phyloP scores from a whole-genome alignment of 768 basidiomycete species.

The Amanita phalloides region DNA sequence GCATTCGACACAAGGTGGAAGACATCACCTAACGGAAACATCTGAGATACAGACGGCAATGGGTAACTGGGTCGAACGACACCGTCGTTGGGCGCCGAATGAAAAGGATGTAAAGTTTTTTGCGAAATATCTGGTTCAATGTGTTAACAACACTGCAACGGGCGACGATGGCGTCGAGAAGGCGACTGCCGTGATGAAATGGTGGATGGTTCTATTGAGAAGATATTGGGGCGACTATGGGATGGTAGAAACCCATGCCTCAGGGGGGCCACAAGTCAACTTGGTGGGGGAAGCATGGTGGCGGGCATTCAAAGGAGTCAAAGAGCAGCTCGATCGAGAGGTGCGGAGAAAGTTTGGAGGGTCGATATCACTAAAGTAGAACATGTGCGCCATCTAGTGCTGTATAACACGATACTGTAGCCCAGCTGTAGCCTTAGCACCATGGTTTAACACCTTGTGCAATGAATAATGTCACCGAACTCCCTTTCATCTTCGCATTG shows the following conservation, averaged over 20 bases:
- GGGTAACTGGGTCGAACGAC: constrained; percentile 64
- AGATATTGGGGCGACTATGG: constrained; percentile 54
- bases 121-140: constrained; percentile 57
- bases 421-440: not conserved
- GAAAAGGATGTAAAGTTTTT: constrained; percentile 69
- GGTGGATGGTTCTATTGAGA: constrained; percentile 70
- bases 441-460: constrained; percentile 36
- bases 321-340: constrained; percentile 53
- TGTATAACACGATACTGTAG: not conserved
- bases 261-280: constrained; percentile 22
- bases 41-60: constrained; percentile 66
- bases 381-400: not conserved
- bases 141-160: constrained; percentile 43
- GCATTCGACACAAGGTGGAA: constrained; percentile 29
- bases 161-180: constrained; percentile 57
- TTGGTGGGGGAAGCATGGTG: constrained; percentile 70
- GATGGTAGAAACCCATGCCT: constrained; percentile 24
- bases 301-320: constrained; percentile 64
- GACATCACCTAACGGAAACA: constrained; percentile 48
- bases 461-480: constrained; percentile 38
- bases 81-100: constrained; percentile 53
- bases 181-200: constrained; percentile 62
- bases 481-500: constrained; percentile 19
- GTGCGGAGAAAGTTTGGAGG: constrained; percentile 67
- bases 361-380: constrained; percentile 46